These are phyloP conservation scores for Symbiotaphrina buchneri DNA, from an alignment of 495 filamentous ascomycete species.

Conservation along the genomic window DNA sequence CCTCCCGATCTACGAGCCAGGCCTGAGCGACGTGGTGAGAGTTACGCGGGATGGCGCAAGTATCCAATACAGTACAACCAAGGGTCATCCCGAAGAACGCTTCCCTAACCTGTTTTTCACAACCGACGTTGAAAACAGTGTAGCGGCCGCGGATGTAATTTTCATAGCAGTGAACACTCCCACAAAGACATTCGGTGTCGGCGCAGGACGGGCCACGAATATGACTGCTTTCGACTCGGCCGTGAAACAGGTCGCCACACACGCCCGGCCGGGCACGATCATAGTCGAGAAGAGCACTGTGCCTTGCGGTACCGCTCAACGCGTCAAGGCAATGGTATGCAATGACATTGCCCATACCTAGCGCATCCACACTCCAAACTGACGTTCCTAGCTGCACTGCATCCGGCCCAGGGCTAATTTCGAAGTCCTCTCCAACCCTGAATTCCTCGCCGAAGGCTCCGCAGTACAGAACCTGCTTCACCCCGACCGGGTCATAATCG, in stretches of 20 bases:
- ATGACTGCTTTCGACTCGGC: conserved; percentile 53
- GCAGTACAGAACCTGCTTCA: conserved; percentile 44
- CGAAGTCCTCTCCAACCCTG: conserved; percentile 66
- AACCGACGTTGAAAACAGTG: conserved; percentile 31
- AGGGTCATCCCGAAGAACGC: background rate
- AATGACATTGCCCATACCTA: conserved; percentile 1
- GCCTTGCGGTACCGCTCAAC: conserved; percentile 52
- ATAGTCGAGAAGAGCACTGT: conserved; percentile 76
- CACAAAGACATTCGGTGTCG: conserved; percentile 47
- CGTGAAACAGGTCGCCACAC: conserved; percentile 37
- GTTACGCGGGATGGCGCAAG: conserved; percentile 33
- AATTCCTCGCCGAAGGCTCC: conserved; percentile 63
- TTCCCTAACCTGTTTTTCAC: conserved; percentile 48
- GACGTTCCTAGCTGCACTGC: too few species aligned
- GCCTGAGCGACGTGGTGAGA: conserved; percentile 41
- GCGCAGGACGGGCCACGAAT: conserved; percentile 50
- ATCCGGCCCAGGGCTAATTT: conserved; percentile 40
- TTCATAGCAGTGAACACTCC: conserved; percentile 69
- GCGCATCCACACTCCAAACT: too few species aligned
- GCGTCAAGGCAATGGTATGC: conserved; percentile 41
- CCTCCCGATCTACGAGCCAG: conserved; percentile 61
- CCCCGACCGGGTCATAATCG: conserved; percentile 65
- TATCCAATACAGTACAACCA: conserved; percentile 1
- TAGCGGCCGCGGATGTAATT: conserved; percentile 49
- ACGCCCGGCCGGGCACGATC: conserved; percentile 43